These are phyloP conservation scores for Ambrosia hybrid DNA, from an alignment of 140 eudicot genomes.

Conservation along the genomic window DNA sequence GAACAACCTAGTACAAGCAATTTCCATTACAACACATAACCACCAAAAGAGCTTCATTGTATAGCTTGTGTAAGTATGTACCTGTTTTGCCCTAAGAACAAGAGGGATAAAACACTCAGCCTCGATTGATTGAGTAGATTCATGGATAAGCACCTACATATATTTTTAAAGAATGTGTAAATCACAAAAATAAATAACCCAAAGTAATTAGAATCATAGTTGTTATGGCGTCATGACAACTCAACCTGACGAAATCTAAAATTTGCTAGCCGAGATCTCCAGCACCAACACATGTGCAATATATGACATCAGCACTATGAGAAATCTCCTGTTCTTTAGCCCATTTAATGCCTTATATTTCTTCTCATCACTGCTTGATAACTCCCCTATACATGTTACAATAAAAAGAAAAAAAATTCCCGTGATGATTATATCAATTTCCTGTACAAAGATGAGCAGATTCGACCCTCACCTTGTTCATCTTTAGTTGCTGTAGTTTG, in stretches of 20 bases:
- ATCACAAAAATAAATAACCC: background rate
- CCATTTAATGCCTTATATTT: conserved; percentile 96
- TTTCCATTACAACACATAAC: conserved; percentile 3
- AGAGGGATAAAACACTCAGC: conserved; percentile 98
- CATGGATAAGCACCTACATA: conserved; percentile 92
- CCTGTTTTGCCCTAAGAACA: conserved; percentile 99
- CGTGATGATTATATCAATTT: background rate
- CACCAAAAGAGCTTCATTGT: background rate
- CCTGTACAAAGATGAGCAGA: background rate
- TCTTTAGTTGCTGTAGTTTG: conserved; percentile 94
- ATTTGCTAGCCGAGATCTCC: conserved; percentile 97
- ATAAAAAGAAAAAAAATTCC: background rate
- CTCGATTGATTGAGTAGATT: conserved; percentile 97
- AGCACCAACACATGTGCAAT: conserved; percentile 99
- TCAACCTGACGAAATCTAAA: conserved; percentile 96
- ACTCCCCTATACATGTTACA: conserved; percentile 52
- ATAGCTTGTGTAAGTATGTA: conserved; percentile 12
- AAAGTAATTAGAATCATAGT: background rate
- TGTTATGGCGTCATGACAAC: background rate
- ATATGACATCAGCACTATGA: conserved; percentile 99
- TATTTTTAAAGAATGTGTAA: background rate
- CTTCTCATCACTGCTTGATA: conserved; percentile 98
- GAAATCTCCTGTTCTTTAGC: conserved; percentile 98
- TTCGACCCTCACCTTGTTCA: conserved; percentile 76
- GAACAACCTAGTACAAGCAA: conserved; percentile 55